phyloP scores from a whole-genome alignment of 2,329 filamentous ascomycete species.

The Colletotrichum sp. region DNA sequence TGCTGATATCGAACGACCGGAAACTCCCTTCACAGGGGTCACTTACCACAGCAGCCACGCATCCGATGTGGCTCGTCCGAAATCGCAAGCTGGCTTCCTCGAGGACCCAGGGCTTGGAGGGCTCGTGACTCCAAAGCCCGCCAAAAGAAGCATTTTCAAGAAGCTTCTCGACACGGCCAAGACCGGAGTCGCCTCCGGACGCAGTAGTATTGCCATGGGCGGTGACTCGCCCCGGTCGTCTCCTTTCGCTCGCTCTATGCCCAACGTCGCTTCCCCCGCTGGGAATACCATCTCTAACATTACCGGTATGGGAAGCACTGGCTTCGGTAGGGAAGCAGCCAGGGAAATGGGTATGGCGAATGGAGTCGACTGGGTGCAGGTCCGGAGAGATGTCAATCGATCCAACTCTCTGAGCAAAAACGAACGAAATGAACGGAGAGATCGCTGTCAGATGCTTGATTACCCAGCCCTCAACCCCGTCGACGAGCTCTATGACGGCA shows the following conservation, averaged over 20 bases:
- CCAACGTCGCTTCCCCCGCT: conserved; percentile 49
- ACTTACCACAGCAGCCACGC: conserved; percentile 91
- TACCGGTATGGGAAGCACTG: conserved; percentile 37
- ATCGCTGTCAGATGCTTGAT: conserved; percentile 94
- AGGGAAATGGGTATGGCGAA: conserved; percentile 73
- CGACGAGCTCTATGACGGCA: conserved; percentile 83
- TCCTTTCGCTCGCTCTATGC: conserved; percentile 45
- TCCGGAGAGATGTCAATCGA: conserved; percentile 92
- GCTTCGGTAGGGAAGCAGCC: conserved; percentile 55
- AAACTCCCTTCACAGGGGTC: conserved; percentile 75
- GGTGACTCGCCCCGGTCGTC: conserved; percentile 47
- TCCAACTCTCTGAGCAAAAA: conserved; percentile 92
- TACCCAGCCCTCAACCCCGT: conserved; percentile 87
- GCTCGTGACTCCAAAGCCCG: conserved; percentile 75
- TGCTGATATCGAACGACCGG: conserved; percentile 59
- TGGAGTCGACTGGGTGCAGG: conserved; percentile 91
- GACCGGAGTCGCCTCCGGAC: conserved; percentile 87
- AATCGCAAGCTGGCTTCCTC: conserved; percentile 70
- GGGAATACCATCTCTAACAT: conserved; percentile 40
- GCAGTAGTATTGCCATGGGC: conserved; percentile 80
- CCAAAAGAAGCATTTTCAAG: conserved; percentile 91
- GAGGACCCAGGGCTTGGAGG: conserved; percentile 81
- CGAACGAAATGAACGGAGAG: conserved; percentile 82
- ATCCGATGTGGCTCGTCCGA: conserved; percentile 63
- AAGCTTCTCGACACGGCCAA: conserved; percentile 95